These are phyloP conservation scores for Pharnaceum exiguum DNA, from an alignment of 148 eudicot species.

Conservation along the genomic window DNA sequence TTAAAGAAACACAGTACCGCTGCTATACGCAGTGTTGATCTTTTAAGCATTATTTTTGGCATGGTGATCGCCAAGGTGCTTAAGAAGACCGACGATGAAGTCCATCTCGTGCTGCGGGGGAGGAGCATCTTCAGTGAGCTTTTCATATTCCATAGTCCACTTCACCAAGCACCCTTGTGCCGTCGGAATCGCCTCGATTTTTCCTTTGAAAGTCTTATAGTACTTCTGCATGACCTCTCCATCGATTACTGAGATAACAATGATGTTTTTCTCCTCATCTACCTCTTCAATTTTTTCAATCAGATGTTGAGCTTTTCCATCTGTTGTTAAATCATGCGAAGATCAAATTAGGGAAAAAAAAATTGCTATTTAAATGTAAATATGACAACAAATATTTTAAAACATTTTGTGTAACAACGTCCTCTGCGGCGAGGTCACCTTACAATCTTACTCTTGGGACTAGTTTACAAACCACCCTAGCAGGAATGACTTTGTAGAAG, in stretches of 20 bases:
- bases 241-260: background rate
- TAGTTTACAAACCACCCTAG: too few species aligned
- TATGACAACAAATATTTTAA: too few species aligned
- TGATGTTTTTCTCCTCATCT: background rate
- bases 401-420: too few species aligned
- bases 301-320: background rate
- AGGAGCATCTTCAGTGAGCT: conserved; percentile 17
- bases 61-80: background rate
- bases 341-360: too few species aligned
- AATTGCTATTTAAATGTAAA: too few species aligned
- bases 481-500: too few species aligned
- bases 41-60: too few species aligned
- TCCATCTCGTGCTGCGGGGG: background rate
- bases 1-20: too few species aligned
- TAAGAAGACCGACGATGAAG: background rate
- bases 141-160: conserved; percentile 19
- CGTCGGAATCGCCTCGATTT: conserved; percentile 1
- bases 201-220: conserved; percentile 15
- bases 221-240: background rate
- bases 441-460: too few species aligned
- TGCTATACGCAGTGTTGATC: too few species aligned
- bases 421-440: too few species aligned
- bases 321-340: too few species aligned
- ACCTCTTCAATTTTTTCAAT: background rate
- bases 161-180: conserved; percentile 17